These are phyloP conservation scores for Dactylellina haptotyla DNA, from an alignment of 2,329 filamentous ascomycete genomes.

Conservation along the genomic window DNA sequence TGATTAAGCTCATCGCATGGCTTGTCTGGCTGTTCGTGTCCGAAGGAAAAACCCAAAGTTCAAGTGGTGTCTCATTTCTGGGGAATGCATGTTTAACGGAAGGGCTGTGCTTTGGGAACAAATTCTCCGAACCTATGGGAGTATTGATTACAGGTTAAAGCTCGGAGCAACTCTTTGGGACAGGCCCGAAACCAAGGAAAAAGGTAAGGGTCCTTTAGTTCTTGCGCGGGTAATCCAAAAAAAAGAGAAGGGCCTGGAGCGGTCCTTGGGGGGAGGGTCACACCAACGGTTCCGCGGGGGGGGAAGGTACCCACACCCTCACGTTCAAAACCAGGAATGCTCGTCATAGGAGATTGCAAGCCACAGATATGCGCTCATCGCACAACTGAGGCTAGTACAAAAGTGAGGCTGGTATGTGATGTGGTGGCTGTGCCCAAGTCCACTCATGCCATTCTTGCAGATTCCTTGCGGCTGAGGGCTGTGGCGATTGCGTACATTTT, in stretches of 20 bases:
- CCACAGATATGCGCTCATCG: conserved; percentile 47
- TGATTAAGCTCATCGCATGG: conserved; percentile 21
- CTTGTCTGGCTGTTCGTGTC: neutral
- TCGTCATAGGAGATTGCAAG: conserved; percentile 32
- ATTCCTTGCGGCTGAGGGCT: conserved; percentile 44
- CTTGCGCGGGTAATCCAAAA: neutral
- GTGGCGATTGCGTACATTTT: conserved; percentile 51
- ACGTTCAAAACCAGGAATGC: conserved; percentile 29
- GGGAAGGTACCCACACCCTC: neutral
- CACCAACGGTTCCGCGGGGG: conserved; percentile 37
- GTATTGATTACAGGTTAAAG: conserved; percentile 15
- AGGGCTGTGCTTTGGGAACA: conserved; percentile 46
- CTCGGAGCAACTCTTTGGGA: conserved; percentile 22
- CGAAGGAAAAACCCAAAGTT: neutral
- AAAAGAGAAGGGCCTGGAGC: conserved; percentile 31
- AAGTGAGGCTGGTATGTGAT: conserved; percentile 34
- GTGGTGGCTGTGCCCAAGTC: conserved; percentile 49
- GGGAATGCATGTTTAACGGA: conserved; percentile 54
- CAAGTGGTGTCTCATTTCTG: conserved; percentile 38
- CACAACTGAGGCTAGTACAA: conserved; percentile 52
- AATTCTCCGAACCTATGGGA: conserved; percentile 54
- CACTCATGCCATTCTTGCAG: conserved; percentile 46
- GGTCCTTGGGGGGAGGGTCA: conserved; percentile 20
- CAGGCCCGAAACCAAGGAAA: neutral
- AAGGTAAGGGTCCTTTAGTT: conserved; percentile 26